Conservation (phyloP, 1,284 basidiomycete genomes). For the Cryptococcus sp. region DNA sequence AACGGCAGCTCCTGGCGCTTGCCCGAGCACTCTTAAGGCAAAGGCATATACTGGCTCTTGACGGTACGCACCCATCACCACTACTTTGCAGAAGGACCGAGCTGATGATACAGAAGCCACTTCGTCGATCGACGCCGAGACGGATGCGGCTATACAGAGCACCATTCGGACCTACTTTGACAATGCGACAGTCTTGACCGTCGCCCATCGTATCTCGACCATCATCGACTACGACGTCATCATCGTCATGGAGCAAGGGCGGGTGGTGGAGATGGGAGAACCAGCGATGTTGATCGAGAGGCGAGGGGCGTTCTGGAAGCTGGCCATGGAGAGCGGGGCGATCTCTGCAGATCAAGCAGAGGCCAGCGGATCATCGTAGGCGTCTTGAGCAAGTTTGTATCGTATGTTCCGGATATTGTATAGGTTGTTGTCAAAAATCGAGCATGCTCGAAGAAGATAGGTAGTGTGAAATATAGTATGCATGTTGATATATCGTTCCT, state of each 20-base stretch:
- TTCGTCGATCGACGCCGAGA: slow-evolving; percentile 39
- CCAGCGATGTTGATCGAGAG: slow-evolving; percentile 27
- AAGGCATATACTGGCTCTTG: slow-evolving; percentile 48
- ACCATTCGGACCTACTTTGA: slow-evolving; percentile 39
- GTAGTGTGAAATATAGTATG: too few species aligned
- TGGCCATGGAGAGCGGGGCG: slow-evolving; percentile 15
- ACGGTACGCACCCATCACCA: too few species aligned
- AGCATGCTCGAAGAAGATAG: too few species aligned
- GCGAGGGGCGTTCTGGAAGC: slow-evolving; percentile 7
- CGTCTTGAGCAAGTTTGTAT: too few species aligned
- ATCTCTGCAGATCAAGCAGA: background rate
- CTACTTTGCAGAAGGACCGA: background rate
- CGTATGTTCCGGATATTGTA: too few species aligned
- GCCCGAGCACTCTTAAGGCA: slow-evolving; percentile 48
- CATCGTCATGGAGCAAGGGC: slow-evolving; percentile 19
- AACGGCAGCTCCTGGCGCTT: slow-evolving; percentile 50
- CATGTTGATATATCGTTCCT: too few species aligned
- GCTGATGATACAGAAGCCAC: slow-evolving; percentile 42
- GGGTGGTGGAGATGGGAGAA: slow-evolving; percentile 14
- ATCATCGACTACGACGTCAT: slow-evolving; percentile 21
- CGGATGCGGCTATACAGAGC: slow-evolving; percentile 43
- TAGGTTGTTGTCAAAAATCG: too few species aligned
- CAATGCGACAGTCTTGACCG: slow-evolving; percentile 31
- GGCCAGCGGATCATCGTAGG: background rate
- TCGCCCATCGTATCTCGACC: slow-evolving; percentile 43